Base-by-base conservation (phyloP, 306 rosid genomes). In the Prunus mira region DNA sequence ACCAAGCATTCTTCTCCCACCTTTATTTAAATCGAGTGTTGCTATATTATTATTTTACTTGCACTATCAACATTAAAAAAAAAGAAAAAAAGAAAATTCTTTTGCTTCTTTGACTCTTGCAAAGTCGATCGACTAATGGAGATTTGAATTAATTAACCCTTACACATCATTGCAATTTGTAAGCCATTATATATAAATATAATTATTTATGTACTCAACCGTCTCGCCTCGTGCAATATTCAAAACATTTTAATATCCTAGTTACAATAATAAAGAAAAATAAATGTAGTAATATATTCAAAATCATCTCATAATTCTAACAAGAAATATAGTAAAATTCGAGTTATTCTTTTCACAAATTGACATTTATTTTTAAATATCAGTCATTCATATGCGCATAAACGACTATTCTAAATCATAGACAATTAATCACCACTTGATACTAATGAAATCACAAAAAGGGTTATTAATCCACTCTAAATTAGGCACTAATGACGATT, bases 311-410 rank as follows among this genome's bases (percentile, higher is more conserved):
- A 63, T 63, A 20, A 63, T 30, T 30, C 46, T 12, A 0, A 14
- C 4, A 25, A 24, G 9, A 24, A 12, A 6, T 63, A 30, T 5
- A 30, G 0, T 7, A 7, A 38, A 38, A 38, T 38, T 38, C 9
- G 9, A 38, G 9, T 38, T 6, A 38, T 38, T 38, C 9, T 52
- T 18, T 6, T 18, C 11, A 9, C 5, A 55, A n/a, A 9, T 12
- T 20, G 1, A 6, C 19, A 52, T 18, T 52, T 5, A 52, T 15
- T 6, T 18, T 52, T 52, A 15, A 6, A n/a, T 15, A 18, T 17
- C 8, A 1, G 0, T 0, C 3, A 3, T 12, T 3, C 6, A 20
- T 11, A 22, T 10, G 2, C 3, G 3, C 7, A 5, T 20, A 11
- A 19, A 3, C 6, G 2, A 55, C 6, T 10, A 56, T 56, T 56